A percentile compares a stretch with the other conserved stretches of the same genome.
These are phyloP conservation scores for Neofusicoccum ribis DNA, from an alignment of 2,329 filamentous ascomycete species.

Conservation along the genomic window DNA sequence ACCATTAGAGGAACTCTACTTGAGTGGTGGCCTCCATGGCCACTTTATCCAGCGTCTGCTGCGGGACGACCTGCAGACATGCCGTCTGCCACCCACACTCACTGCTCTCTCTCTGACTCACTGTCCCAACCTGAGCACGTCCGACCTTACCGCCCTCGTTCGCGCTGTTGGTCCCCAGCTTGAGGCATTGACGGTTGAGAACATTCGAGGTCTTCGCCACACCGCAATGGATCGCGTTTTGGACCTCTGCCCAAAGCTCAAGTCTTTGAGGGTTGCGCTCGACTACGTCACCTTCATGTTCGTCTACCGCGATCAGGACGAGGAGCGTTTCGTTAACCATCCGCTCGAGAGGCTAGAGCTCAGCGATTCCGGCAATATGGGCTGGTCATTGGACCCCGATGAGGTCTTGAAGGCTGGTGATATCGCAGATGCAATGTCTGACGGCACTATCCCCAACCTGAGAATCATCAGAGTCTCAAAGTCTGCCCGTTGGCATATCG, in stretches of 20 bases:
- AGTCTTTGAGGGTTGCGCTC: constrained; percentile 43
- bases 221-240: constrained; percentile 44
- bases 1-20: constrained; percentile 42
- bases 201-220: constrained; percentile 42
- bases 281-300: constrained; percentile 45
- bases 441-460: constrained; percentile 22
- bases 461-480: constrained; percentile 10
- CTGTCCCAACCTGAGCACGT: constrained; percentile 41
- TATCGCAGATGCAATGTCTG: constrained; percentile 42
- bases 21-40: constrained; percentile 47
- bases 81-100: constrained; percentile 31
- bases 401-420: constrained; percentile 45
- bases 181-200: constrained; percentile 39
- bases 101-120: constrained; percentile 40
- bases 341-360: constrained; percentile 42
- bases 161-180: constrained; percentile 33
- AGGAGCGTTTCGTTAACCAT: constrained; percentile 26
- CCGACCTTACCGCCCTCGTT: constrained; percentile 39
- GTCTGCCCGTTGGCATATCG: constrained; percentile 6
- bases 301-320: constrained; percentile 28
- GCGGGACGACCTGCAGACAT: constrained; percentile 26
- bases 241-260: constrained; percentile 41
- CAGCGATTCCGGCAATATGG: constrained; percentile 37
- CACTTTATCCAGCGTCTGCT: constrained; percentile 44
- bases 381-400: constrained; percentile 23